These are phyloP conservation scores for Hypoxylon sp. DNA, from an alignment of 2,329 filamentous ascomycete genomes.

Conservation along the genomic window DNA sequence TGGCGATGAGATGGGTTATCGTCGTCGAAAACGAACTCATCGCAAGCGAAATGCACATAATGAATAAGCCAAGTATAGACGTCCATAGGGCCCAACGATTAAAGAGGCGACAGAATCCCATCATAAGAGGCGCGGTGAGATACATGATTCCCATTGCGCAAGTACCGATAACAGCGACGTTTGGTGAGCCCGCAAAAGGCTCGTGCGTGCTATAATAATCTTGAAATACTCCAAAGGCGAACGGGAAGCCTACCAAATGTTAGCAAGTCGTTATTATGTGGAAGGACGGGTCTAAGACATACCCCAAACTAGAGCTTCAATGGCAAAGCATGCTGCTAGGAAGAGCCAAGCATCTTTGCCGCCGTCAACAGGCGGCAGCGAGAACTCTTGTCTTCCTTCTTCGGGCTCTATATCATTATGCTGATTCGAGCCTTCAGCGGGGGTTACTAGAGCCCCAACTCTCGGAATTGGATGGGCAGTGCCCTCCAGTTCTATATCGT, in stretches of 20 bases:
- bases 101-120: constrained; percentile 62
- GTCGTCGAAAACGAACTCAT: constrained; percentile 68
- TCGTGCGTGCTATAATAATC: constrained; percentile 75
- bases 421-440: constrained; percentile 6
- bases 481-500: constrained; percentile 38
- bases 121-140: constrained; percentile 65
- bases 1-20: constrained; percentile 69
- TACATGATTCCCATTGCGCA: constrained; percentile 74
- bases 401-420: constrained; percentile 20
- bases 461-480: constrained; percentile 14
- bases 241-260: constrained; percentile 70
- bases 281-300: constrained; percentile 33
- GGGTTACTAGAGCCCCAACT: constrained; percentile 8
- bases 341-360: constrained; percentile 59
- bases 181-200: constrained; percentile 68
- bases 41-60: constrained; percentile 67
- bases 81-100: constrained; percentile 60
- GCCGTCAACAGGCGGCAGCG: constrained; percentile 51
- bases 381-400: constrained; percentile 40
- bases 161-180: constrained; percentile 76
- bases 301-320: constrained; percentile 71
- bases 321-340: constrained; percentile 64
- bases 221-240: constrained; percentile 79
- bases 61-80: constrained; percentile 62
- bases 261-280: constrained; percentile 22